Percentiles rank a stretch among this genome's conserved stretches.
These are phyloP conservation scores for Lipomyces yamanashiensis DNA, from an alignment of 805 yeast genomes.

Conservation along the genomic window DNA sequence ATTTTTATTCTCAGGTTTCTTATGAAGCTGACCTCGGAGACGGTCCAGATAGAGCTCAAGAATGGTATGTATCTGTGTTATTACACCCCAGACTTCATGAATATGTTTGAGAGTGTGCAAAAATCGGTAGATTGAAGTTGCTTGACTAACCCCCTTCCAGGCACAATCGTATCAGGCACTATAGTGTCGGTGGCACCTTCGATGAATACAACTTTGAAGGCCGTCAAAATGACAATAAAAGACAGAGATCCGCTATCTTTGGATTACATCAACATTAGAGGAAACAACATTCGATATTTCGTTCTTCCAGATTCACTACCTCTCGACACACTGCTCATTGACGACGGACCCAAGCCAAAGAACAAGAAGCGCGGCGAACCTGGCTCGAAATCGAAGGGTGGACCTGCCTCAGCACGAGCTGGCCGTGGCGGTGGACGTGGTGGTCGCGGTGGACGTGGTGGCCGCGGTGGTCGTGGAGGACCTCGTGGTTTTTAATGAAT, in stretches of 20 bases:
- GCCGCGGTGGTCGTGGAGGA: conserved; percentile 39
- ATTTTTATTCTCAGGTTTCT: conserved; percentile 55
- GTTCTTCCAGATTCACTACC: conserved; percentile 85
- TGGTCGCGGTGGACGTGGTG: conserved; percentile 41
- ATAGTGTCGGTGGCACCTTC: conserved; percentile 83
- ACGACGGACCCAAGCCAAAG: conserved; percentile 51
- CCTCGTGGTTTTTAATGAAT: conserved; percentile 36
- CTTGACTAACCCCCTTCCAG: conserved; percentile 27
- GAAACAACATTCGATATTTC: conserved; percentile 83
- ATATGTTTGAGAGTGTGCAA: neutral
- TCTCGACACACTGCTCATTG: conserved; percentile 54
- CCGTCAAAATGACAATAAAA: conserved; percentile 76
- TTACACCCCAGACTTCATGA: neutral
- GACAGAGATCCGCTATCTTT: conserved; percentile 70
- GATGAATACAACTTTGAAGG: conserved; percentile 84
- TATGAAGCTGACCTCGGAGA: conserved; percentile 82
- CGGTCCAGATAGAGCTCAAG: conserved; percentile 87
- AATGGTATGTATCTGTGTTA: conserved; percentile 58
- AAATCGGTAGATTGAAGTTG: neutral
- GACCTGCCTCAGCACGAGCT: conserved; percentile 37
- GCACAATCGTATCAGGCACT: conserved; percentile 79
- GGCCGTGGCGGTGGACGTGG: conserved; percentile 40
- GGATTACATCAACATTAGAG: conserved; percentile 83
- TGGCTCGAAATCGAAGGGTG: conserved; percentile 36
- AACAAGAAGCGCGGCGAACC: conserved; percentile 38